These are phyloP conservation scores for Cicer chorassanicum DNA, from an alignment of 306 rosid species.

Conservation along the genomic window DNA sequence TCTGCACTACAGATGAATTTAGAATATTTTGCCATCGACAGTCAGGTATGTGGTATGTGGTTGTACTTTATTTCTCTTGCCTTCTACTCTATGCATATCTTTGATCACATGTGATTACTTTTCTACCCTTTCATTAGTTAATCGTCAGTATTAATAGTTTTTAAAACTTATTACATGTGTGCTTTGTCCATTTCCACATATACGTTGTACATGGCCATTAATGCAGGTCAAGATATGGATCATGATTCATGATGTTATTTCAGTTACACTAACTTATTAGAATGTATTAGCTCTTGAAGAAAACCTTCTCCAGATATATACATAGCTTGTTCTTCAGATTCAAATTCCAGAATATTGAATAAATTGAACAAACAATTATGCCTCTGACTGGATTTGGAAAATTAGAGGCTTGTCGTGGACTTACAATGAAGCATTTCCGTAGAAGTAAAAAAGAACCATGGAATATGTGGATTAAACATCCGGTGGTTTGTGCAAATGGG, in stretches of 20 bases:
- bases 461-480: conserved; percentile 22
- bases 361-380: conserved; percentile 27
- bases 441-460: conserved; percentile 20
- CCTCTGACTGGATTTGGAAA: conserved; percentile 21
- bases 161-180: conserved; percentile 23
- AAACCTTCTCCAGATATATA: conserved; percentile 27
- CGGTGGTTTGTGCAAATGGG: conserved; percentile 23
- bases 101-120: conserved; percentile 27
- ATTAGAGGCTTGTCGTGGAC: neutral
- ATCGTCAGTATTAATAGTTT: conserved; percentile 13
- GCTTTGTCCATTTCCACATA: conserved; percentile 38
- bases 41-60: conserved; percentile 73
- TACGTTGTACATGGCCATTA: conserved; percentile 15
- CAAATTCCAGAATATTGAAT: conserved; percentile 3
- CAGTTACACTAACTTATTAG: conserved; percentile 14
- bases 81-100: neutral
- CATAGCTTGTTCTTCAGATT: conserved; percentile 26
- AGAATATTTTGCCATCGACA: conserved; percentile 90
- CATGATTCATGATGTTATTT: conserved; percentile 10
- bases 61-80: conserved; percentile 40
- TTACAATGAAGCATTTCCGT: conserved; percentile 3
- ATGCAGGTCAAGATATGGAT: conserved; percentile 14
- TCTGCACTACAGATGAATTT: conserved; percentile 83
- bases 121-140: conserved; percentile 22
- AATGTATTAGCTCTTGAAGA: conserved; percentile 25